phyloP scores from a whole-genome alignment of 352 stramenopile genomes.

The Saprolegnia parasitica region DNA sequence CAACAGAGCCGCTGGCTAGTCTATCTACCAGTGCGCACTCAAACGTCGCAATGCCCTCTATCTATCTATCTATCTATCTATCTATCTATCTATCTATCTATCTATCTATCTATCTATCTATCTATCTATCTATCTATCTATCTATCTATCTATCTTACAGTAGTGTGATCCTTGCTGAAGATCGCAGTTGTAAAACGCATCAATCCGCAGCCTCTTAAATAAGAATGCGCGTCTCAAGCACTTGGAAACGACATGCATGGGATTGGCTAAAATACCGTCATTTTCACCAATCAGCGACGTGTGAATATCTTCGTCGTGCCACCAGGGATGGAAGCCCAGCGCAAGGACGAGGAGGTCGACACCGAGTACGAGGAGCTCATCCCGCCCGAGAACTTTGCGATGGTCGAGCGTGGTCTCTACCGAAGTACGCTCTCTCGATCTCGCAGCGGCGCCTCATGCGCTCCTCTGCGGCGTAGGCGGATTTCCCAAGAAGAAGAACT shows the following conservation, averaged over 20 bases:
- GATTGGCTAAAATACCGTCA: not conserved
- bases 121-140: too few species aligned
- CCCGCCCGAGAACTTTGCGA: constrained; percentile 83
- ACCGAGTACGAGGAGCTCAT: constrained; percentile 79
- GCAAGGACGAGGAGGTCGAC: constrained; percentile 59
- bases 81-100: too few species aligned
- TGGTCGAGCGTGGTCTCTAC: constrained; percentile 84
- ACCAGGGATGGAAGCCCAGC: constrained; percentile 5
- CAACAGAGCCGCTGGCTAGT: too few species aligned
- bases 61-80: too few species aligned
- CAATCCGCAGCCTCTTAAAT: too few species aligned
- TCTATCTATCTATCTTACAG: too few species aligned
- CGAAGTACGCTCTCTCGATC: constrained; percentile 41
- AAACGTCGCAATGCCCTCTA: too few species aligned
- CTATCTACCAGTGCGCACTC: too few species aligned
- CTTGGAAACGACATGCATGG: not conserved
- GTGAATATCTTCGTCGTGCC: not conserved
- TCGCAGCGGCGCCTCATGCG: not conserved
- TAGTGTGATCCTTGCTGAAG: too few species aligned
- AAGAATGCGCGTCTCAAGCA: too few species aligned
- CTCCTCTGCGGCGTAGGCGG: constrained; percentile 36
- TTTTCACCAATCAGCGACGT: constrained; percentile 20
- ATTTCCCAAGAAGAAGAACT: constrained; percentile 89
- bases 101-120: too few species aligned
- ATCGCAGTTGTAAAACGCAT: too few species aligned